Conservation (phyloP, 1,139 yeast species). For the Protomyces lactucae-debilis region DNA sequence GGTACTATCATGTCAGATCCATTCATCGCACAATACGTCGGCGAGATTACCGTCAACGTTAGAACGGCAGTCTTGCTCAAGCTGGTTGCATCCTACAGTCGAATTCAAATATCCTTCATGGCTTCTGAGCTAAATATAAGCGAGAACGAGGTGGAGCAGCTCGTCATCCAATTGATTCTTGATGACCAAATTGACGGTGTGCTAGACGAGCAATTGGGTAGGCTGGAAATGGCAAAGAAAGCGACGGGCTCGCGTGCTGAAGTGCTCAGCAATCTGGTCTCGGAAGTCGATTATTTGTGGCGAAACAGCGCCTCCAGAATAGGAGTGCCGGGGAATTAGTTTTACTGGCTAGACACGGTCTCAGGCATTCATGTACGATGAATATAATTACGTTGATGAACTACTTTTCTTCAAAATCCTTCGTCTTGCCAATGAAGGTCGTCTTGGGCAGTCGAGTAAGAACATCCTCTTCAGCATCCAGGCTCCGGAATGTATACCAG, state of each 20-base stretch:
- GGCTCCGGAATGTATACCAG: slow-evolving; percentile 58
- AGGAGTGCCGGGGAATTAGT: no score
- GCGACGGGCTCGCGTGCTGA: slow-evolving; percentile 2
- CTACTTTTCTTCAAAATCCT: background rate
- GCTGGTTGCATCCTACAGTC: slow-evolving; percentile 43
- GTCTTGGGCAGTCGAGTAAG: slow-evolving; percentile 42
- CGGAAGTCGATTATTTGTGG: slow-evolving; percentile 7
- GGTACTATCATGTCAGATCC: slow-evolving; percentile 36
- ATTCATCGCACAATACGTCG: slow-evolving; percentile 34
- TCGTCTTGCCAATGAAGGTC: background rate
- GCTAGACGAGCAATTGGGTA: slow-evolving; percentile 30
- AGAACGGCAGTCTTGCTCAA: slow-evolving; percentile 41
- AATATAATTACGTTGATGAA: no score
- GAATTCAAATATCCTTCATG: slow-evolving; percentile 39
- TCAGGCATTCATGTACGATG: no score
- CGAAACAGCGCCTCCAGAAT: background rate
- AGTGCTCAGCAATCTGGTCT: background rate
- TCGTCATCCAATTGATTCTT: slow-evolving; percentile 46
- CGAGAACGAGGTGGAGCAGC: slow-evolving; percentile 42
- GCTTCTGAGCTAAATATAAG: slow-evolving; percentile 36
- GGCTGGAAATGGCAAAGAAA: slow-evolving; percentile 18
- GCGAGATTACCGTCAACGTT: slow-evolving; percentile 38
- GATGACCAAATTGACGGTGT: slow-evolving; percentile 41
- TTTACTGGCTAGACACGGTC: no score
- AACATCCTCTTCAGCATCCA: slow-evolving; percentile 56